A percentile compares a stretch with the other conserved stretches of the same genome.
Evolutionary conservation across 106 monocot genomes (phyloP).

Genomic region (Triglochin maritima): DNA sequence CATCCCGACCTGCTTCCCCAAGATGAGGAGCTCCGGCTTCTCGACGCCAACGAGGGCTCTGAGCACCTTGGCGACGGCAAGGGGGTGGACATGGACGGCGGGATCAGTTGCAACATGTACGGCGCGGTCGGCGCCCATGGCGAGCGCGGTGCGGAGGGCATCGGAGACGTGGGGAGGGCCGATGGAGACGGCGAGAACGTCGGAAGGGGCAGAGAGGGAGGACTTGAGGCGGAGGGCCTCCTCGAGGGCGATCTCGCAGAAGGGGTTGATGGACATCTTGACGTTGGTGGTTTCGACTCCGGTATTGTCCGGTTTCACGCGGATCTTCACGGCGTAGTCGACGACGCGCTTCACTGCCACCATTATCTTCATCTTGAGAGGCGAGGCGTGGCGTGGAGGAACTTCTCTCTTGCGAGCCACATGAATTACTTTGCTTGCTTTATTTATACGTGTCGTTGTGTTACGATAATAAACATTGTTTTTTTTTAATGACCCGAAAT

Average conservation of each 20-base stretch:
- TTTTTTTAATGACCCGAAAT: background rate
- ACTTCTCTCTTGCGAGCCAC: background rate
- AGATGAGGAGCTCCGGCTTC: conserved; percentile 72
- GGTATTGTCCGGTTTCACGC: conserved; percentile 83
- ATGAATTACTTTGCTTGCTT: background rate
- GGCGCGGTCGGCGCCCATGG: conserved; percentile 97
- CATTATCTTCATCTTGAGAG: conserved; percentile 78
- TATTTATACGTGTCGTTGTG: background rate
- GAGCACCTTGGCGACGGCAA: conserved; percentile 76
- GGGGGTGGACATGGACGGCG: conserved; percentile 33
- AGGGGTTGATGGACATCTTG: conserved; percentile 99
- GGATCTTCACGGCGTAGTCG: conserved; percentile 97
- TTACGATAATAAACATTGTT: background rate
- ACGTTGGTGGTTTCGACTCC: conserved; percentile 92
- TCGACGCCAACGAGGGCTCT: conserved; percentile 47
- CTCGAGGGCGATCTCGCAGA: conserved; percentile 98
- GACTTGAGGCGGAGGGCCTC: conserved; percentile 82
- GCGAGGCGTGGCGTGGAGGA: background rate
- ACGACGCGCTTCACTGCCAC: conserved; percentile 98
- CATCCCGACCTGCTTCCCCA: conserved; percentile 76
- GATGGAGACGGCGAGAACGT: conserved; percentile 85
- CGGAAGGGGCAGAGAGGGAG: conserved; percentile 48
- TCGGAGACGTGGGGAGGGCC: conserved; percentile 74
- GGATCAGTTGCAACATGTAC: conserved; percentile 48
- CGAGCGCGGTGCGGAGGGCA: conserved; percentile 86